Conservation (phyloP, 805 yeast species). For the Pichia ethanolica region DNA sequence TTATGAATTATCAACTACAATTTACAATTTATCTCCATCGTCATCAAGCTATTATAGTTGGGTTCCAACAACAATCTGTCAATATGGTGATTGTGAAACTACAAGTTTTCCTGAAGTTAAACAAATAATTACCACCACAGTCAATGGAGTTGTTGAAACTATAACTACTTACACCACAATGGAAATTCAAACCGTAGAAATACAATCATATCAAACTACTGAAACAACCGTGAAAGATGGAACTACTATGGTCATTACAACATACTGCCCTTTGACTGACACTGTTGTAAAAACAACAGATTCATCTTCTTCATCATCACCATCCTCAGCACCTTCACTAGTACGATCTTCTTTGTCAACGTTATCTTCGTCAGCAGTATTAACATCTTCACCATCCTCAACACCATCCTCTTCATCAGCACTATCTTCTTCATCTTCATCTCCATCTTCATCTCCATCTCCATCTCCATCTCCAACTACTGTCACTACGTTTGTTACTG, state of each 20-base stretch:
- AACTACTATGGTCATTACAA: slow-evolving; percentile 4
- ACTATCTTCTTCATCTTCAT: background rate
- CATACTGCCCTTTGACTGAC: no score
- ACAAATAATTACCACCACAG: background rate
- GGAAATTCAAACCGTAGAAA: background rate
- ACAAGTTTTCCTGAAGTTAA: slow-evolving; percentile 6
- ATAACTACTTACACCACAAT: slow-evolving; percentile 4
- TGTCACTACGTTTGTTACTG: slow-evolving; percentile 1
- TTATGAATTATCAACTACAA: background rate
- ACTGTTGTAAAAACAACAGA: no score
- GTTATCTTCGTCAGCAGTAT: no score
- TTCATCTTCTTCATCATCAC: background rate
- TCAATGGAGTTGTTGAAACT: background rate
- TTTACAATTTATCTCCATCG: slow-evolving; percentile 6
- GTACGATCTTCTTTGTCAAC: no score
- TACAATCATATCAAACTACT: slow-evolving; percentile 10
- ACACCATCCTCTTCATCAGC: background rate
- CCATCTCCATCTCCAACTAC: background rate
- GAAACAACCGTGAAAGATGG: slow-evolving; percentile 13
- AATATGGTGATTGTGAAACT: slow-evolving; percentile 8
- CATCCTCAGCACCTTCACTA: background rate
- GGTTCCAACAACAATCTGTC: slow-evolving; percentile 8
- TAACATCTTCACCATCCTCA: background rate
- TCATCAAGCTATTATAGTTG: slow-evolving; percentile 2
- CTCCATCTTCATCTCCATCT: background rate